Percentiles rank a stretch among this genome's conserved stretches.
Evolutionary conservation across 2,329 filamentous ascomycete species (phyloP).

Genomic region (Aureobasidium sp.): DNA sequence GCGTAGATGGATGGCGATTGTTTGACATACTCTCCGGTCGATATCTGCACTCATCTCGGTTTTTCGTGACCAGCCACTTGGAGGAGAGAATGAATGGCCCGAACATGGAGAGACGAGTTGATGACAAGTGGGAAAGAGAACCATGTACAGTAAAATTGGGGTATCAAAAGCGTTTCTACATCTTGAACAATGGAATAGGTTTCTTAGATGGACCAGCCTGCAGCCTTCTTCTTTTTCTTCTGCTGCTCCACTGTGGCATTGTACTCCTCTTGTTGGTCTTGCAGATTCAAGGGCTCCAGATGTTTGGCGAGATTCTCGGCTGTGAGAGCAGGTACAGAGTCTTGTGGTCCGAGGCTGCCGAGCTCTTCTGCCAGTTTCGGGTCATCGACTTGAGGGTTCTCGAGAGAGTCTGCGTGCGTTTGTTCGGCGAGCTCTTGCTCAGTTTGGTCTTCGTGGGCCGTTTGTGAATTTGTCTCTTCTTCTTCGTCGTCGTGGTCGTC

Average conservation of each 20-base stretch:
- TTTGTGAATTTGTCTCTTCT: not conserved
- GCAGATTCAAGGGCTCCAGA: conserved; percentile 26
- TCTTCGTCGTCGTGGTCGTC: conserved; percentile 15
- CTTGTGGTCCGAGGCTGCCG: conserved; percentile 1
- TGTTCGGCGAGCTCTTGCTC: conserved; percentile 6
- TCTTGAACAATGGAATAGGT: not conserved
- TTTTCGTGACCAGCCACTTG: not conserved
- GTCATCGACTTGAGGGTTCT: conserved; percentile 20
- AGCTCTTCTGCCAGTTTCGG: conserved; percentile 22
- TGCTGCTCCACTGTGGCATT: conserved; percentile 24
- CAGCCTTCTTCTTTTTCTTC: conserved; percentile 31
- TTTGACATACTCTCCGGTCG: not conserved
- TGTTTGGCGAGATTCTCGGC: not conserved
- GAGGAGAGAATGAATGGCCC: not conserved
- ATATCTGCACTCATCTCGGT: not conserved
- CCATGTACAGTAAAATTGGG: not conserved
- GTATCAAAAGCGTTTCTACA: conserved; percentile 6
- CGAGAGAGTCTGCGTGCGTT: not conserved
- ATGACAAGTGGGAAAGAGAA: not conserved
- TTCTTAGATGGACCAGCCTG: conserved; percentile 31
- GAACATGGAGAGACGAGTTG: no score
- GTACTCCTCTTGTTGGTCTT: conserved; percentile 22
- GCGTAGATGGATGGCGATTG: not conserved
- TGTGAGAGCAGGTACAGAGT: not conserved
- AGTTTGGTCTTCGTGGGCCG: conserved; percentile 22